A percentile compares a stretch with the other conserved stretches of the same genome.
These are phyloP conservation scores for Pseudogymnoascus pannorum DNA, from an alignment of 2,329 filamentous ascomycete genomes.

Conservation along the genomic window DNA sequence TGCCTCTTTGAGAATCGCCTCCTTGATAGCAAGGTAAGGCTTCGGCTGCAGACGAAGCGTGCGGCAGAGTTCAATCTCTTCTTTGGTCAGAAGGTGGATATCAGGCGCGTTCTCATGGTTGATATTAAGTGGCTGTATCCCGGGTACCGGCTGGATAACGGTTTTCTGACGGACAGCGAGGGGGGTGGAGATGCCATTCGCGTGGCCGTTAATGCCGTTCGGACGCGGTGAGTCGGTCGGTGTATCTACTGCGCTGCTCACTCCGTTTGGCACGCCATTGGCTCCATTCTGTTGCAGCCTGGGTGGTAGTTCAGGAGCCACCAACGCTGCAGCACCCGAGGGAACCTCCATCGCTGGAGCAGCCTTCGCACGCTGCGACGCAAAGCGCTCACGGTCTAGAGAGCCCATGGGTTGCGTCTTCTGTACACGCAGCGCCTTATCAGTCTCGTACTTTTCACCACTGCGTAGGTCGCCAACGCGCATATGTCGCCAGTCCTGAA, in stretches of 20 bases:
- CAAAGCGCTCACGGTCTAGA: slow-evolving; percentile 74
- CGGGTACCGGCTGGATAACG: slow-evolving; percentile 40
- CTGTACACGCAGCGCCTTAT: slow-evolving; percentile 72
- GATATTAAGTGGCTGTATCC: slow-evolving; percentile 35
- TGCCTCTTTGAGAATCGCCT: slow-evolving; percentile 82
- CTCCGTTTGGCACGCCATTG: slow-evolving; percentile 10
- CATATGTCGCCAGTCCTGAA: slow-evolving; percentile 88
- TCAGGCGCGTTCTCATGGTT: slow-evolving; percentile 64
- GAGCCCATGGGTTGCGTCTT: slow-evolving; percentile 65
- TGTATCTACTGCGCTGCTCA: background rate
- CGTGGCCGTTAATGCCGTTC: slow-evolving; percentile 50
- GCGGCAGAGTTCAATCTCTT: slow-evolving; percentile 82
- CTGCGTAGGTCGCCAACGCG: slow-evolving; percentile 77
- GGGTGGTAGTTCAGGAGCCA: slow-evolving; percentile 70
- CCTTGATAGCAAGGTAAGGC: slow-evolving; percentile 90
- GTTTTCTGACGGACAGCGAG: slow-evolving; percentile 41
- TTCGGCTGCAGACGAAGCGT: slow-evolving; percentile 82
- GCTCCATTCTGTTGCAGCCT: slow-evolving; percentile 38
- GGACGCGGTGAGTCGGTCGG: slow-evolving; percentile 27
- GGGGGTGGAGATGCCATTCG: slow-evolving; percentile 32
- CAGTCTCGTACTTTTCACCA: slow-evolving; percentile 87
- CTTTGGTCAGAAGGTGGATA: slow-evolving; percentile 73
- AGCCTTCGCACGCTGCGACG: slow-evolving; percentile 60
- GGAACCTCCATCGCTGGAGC: slow-evolving; percentile 59
- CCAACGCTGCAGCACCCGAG: slow-evolving; percentile 66